Base-by-base conservation (phyloP, 2,329 filamentous ascomycete species). In the Paraphoma sp. region DNA sequence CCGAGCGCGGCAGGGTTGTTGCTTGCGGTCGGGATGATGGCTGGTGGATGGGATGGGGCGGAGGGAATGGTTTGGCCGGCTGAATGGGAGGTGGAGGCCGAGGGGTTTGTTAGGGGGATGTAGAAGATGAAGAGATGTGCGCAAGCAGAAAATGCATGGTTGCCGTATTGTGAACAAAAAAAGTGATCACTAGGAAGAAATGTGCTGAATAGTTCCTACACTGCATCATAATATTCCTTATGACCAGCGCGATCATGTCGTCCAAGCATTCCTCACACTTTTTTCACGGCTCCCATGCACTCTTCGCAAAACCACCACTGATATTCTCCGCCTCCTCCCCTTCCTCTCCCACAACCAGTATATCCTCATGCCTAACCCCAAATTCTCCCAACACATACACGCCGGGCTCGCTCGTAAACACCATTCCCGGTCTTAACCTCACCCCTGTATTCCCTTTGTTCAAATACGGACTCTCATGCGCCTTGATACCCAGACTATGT, bases 401-500 rank as follows among this genome's bases (percentile, higher is more conserved):
- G 0, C 86, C 87, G 0, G 87, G 86, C 73, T 89, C 87, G 9
- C 83, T 83, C 0, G 87, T 88, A 57, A 89, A 89, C 0, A 82
- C 80, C 86, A 89, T 89, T 0, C 86, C 86, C 0, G 83, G 76
- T 45, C 78, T 76, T 5, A 88, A 74, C 0, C 75, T 64, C 0
- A 78, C 75, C 1, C 68, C 72, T 2, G 75, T 76, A 63, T 89
- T 89, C 54, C 84, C 87, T 64, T 87, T 86, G 68, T 89, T 87
- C 31, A 89, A 74, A 61, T 88, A 89, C 0, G 86, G 86, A 30
- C 84, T 86, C 67, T 89, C 86, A 60, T 88, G 86, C 1, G 86
- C 86, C 73, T 89, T 88, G 67, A 89, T 87, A 0, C 86, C 87
- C 46, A 89, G 87, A 1, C 86, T 84, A 63, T 89, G 87, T 1